Conservation (phyloP, 2,329 filamentous ascomycete genomes). For the Ascochyta pisi region DNA sequence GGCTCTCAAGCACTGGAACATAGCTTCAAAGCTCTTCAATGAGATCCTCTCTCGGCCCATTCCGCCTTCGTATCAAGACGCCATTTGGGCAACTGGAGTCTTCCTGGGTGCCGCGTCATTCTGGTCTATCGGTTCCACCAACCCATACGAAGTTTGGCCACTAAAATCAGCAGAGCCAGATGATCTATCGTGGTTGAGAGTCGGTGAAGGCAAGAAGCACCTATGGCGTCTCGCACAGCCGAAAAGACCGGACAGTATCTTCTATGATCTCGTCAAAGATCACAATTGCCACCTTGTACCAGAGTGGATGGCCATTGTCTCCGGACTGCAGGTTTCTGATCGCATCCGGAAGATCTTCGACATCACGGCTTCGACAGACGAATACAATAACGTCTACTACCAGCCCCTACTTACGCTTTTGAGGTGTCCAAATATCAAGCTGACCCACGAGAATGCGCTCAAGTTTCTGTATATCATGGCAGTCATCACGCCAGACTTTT, state of each 20-base stretch:
- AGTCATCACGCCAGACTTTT: constrained; percentile 55
- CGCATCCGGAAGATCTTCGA: constrained; percentile 42
- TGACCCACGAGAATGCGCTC: constrained; percentile 52
- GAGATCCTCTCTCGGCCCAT: constrained; percentile 49
- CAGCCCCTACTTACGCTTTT: constrained; percentile 48
- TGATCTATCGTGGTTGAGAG: constrained; percentile 66
- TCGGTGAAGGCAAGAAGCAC: constrained; percentile 63
- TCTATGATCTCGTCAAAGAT: constrained; percentile 45
- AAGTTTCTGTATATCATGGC: constrained; percentile 58
- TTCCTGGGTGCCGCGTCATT: constrained; percentile 58
- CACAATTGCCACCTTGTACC: constrained; percentile 21
- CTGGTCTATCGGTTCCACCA: constrained; percentile 52
- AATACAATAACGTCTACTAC: constrained; percentile 35
- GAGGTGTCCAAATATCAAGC: constrained; percentile 46
- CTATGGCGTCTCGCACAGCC: constrained; percentile 62
- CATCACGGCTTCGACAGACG: constrained; percentile 27
- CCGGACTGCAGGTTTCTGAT: constrained; percentile 39
- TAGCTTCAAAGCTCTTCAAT: constrained; percentile 58
- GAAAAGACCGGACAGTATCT: constrained; percentile 56
- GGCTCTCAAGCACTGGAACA: constrained; percentile 54
- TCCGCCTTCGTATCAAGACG: constrained; percentile 53
- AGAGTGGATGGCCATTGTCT: constrained; percentile 13
- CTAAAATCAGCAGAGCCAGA: constrained; percentile 52
- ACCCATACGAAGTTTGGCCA: constrained; percentile 63
- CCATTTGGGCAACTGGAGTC: constrained; percentile 55